These are phyloP conservation scores for Mycena kentingensis DNA, from an alignment of 768 basidiomycete species.

Conservation along the genomic window DNA sequence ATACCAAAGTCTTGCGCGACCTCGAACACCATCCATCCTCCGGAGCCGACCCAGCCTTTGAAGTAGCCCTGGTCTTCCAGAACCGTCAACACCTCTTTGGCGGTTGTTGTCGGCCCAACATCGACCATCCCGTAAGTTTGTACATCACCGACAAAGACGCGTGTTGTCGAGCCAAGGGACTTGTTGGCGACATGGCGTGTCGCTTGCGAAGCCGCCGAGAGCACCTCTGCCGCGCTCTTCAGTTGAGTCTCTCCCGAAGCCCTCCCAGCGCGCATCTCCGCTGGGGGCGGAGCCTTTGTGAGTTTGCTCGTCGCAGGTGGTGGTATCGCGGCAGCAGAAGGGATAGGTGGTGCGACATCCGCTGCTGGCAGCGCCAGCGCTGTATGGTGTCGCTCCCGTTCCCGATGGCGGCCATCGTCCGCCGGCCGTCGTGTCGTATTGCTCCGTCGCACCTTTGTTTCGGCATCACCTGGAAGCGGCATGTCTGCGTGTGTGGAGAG, in stretches of 20 bases:
- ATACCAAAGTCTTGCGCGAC: constrained; percentile 89
- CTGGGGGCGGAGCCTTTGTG: constrained; percentile 14
- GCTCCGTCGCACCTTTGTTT: constrained; percentile 37
- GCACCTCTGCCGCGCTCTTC: neutral
- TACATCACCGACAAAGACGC: constrained; percentile 76
- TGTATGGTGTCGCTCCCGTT: constrained; percentile 32
- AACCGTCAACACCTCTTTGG: constrained; percentile 70
- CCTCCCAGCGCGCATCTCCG: neutral
- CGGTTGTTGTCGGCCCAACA: constrained; percentile 64
- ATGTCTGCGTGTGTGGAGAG: constrained; percentile 25
- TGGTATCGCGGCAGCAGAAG: constrained; percentile 8
- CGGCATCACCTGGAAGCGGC: constrained; percentile 27
- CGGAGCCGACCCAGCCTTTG: constrained; percentile 54
- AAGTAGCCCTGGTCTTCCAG: constrained; percentile 70
- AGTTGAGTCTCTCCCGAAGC: neutral
- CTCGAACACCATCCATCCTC: constrained; percentile 89
- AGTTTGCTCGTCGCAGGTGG: constrained; percentile 21
- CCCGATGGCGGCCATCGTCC: constrained; percentile 22
- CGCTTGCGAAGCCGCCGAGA: neutral
- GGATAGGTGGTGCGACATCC: constrained; percentile 6
- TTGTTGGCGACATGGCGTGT: constrained; percentile 17
- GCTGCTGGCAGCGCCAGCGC: constrained; percentile 16
- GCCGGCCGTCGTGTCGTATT: constrained; percentile 32
- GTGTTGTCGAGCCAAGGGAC: constrained; percentile 56
- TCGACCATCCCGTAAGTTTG: constrained; percentile 78